These are phyloP conservation scores for Penicillium herquei DNA, from an alignment of 495 filamentous ascomycete genomes.

Conservation along the genomic window DNA sequence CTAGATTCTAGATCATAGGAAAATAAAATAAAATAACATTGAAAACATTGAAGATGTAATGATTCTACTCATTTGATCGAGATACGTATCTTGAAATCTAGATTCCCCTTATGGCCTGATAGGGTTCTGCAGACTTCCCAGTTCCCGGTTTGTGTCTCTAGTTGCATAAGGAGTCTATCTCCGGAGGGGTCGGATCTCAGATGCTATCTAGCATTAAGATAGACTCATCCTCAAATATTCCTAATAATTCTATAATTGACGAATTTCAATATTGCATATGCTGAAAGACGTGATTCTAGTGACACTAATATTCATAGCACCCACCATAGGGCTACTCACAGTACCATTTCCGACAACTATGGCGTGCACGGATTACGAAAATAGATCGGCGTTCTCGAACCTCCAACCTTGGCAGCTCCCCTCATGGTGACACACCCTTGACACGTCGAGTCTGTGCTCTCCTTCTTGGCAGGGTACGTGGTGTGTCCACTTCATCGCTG, in stretches of 20 bases:
- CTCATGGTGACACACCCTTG: conserved; percentile 21
- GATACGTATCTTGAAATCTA: background rate
- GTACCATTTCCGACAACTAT: background rate
- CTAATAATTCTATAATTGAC: background rate
- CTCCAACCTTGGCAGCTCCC: background rate
- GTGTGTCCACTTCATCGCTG: background rate
- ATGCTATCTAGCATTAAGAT: conserved; percentile 4
- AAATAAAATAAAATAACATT: background rate
- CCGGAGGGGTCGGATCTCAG: conserved; percentile 20
- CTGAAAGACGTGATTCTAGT: background rate
- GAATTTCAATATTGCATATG: background rate
- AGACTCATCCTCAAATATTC: background rate
- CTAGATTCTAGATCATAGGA: too few species aligned
- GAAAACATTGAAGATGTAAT: background rate
- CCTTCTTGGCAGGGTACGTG: conserved; percentile 1
- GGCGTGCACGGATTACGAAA: background rate
- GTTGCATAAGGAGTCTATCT: conserved; percentile 13
- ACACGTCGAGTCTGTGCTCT: conserved; percentile 17
- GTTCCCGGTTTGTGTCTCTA: conserved; percentile 12
- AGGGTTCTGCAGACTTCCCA: conserved; percentile 3
- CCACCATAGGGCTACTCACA: background rate
- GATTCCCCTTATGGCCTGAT: background rate
- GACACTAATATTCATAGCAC: background rate
- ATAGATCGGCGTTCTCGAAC: conserved; percentile 8
- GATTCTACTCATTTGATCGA: background rate